Conservation (phyloP, 257 asterid genomes). For the Leptodermis oblonga region DNA sequence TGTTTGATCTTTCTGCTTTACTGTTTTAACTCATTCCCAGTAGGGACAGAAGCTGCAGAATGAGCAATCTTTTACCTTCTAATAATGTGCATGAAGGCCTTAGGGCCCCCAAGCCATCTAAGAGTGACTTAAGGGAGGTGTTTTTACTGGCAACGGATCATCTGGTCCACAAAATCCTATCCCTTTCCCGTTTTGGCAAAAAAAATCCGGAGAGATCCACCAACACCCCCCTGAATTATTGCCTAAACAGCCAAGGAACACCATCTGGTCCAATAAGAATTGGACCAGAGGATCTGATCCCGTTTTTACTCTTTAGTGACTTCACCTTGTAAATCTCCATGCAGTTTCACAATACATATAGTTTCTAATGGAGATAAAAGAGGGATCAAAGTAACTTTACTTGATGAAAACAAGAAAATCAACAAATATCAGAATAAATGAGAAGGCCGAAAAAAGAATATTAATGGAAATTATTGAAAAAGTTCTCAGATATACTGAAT, state of each 20-base stretch:
- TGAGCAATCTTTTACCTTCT: conserved; percentile 1
- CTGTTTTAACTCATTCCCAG: neutral
- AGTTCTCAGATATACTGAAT: neutral
- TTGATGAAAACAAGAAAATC: neutral
- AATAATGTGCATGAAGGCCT: conserved; percentile 9
- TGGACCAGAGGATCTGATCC: too few species aligned
- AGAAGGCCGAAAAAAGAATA: neutral
- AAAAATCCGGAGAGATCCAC: too few species aligned
- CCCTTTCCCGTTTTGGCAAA: too few species aligned
- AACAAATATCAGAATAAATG: neutral
- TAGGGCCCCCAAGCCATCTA: conserved; percentile 5
- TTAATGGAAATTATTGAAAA: neutral
- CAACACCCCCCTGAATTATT: too few species aligned
- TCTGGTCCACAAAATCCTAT: too few species aligned
- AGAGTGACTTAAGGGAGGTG: neutral
- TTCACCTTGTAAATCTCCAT: too few species aligned
- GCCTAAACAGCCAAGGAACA: too few species aligned
- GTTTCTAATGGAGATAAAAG: neutral
- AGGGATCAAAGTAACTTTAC: neutral
- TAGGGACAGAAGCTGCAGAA: conserved; percentile 8
- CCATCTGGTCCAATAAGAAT: too few species aligned
- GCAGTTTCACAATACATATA: neutral
- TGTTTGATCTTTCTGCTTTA: neutral
- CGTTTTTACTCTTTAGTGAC: neutral
- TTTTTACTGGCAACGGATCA: too few species aligned